A percentile compares a stretch with the other conserved stretches of the same genome.
phyloP scores from a whole-genome alignment of 208 protist genomes.

The Acanthamoeba sp. region DNA sequence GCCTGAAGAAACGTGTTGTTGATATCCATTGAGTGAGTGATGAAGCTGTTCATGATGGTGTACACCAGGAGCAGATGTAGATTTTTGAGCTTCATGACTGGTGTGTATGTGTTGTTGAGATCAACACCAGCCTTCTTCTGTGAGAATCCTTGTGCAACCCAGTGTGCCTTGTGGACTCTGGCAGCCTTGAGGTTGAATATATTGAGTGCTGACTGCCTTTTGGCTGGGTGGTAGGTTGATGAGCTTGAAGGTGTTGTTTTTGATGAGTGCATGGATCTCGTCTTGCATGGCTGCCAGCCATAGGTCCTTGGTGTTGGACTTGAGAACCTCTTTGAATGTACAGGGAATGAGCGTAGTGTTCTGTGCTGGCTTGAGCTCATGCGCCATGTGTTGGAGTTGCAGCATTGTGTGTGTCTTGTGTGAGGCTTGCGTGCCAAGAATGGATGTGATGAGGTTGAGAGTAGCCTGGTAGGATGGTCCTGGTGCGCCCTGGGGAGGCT shows the following conservation, averaged over 20 bases:
- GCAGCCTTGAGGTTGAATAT: not conserved
- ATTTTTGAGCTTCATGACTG: not conserved
- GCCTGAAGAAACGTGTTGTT: constrained; percentile 41
- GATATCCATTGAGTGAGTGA: constrained; percentile 34
- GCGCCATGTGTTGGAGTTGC: too few relatives aligned
- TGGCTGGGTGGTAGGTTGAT: too few relatives aligned
- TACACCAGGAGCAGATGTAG: constrained; percentile 9
- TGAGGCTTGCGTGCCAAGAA: too few relatives aligned
- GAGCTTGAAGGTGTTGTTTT: not conserved
- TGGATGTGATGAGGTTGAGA: too few relatives aligned
- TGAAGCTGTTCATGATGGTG: not conserved
- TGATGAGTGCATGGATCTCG: not conserved
- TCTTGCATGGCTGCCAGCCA: too few relatives aligned
- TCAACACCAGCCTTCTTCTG: not conserved
- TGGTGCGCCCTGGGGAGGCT: too few relatives aligned
- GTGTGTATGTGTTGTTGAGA: not conserved
- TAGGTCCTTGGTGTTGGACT: too few relatives aligned
- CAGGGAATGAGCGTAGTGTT: too few relatives aligned
- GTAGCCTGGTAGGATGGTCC: too few relatives aligned
- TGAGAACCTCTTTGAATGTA: too few relatives aligned
- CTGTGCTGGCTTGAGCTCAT: too few relatives aligned
- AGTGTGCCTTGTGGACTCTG: not conserved
- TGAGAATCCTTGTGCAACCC: not conserved
- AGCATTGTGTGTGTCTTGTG: too few relatives aligned
- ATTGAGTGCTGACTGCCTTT: not conserved